Percentiles rank a stretch among this genome's conserved stretches.
Evolutionary conservation across 2,329 filamentous ascomycete genomes (phyloP).

Genomic region (Aspergillus unguis): DNA sequence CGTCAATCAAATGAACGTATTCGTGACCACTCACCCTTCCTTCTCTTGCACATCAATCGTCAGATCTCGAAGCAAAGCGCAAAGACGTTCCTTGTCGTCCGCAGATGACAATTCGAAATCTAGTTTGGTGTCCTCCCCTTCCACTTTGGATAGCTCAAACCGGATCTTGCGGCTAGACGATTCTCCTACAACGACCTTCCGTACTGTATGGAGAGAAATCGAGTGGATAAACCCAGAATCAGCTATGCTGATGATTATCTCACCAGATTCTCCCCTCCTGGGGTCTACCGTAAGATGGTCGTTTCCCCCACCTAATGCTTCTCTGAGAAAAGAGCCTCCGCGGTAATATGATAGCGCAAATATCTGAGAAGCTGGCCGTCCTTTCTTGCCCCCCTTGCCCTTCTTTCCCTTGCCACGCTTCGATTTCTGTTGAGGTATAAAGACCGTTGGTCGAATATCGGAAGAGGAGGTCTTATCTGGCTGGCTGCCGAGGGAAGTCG

Average conservation of each 20-base stretch:
- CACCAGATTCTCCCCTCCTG: neutral
- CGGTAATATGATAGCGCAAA: constrained; percentile 24
- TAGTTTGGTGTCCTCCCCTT: constrained; percentile 16
- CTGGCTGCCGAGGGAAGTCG: constrained; percentile 10
- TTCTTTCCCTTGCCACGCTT: constrained; percentile 6
- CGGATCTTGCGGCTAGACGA: constrained; percentile 28
- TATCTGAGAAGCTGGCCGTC: neutral
- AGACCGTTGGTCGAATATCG: constrained; percentile 33
- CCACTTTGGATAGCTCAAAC: constrained; percentile 25
- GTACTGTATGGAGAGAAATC: constrained; percentile 17
- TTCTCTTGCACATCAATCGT: constrained; percentile 19
- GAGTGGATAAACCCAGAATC: neutral
- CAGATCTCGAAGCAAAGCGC: constrained; percentile 12
- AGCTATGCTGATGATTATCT: constrained; percentile 4
- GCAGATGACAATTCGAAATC: constrained; percentile 30
- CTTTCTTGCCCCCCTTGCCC: constrained; percentile 1
- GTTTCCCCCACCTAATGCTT: constrained; percentile 1
- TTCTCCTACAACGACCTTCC: constrained; percentile 18
- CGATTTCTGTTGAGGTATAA: constrained; percentile 18
- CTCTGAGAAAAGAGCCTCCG: constrained; percentile 18
- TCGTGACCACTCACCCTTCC: constrained; percentile 22
- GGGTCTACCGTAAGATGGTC: constrained; percentile 18
- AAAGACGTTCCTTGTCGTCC: constrained; percentile 23
- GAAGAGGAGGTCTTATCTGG: constrained; percentile 24
- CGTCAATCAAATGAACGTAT: neutral